phyloP scores from a whole-genome alignment of 2,329 filamentous ascomycete genomes.

The Fusarium pilosicola region DNA sequence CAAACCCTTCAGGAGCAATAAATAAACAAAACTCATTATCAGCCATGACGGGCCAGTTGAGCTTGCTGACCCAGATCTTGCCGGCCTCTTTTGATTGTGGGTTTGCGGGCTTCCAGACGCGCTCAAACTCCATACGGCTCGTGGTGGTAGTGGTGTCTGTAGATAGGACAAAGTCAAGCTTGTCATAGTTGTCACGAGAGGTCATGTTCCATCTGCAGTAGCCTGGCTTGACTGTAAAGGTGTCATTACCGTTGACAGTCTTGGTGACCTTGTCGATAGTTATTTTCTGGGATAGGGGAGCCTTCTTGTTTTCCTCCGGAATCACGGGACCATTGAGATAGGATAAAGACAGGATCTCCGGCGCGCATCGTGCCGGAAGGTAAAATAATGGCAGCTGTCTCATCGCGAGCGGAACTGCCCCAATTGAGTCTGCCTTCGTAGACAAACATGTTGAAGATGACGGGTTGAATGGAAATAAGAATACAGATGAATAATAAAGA shows the following conservation, averaged over 20 bases:
- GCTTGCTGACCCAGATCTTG: conserved; percentile 34
- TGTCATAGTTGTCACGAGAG: conserved; percentile 8
- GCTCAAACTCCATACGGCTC: conserved; percentile 5
- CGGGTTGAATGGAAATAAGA: fast-evolving
- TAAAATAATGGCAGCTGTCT: conserved; percentile 25
- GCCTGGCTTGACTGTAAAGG: conserved; percentile 8
- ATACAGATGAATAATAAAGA: too few relatives aligned
- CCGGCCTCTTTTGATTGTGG: not conserved
- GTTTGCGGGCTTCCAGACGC: conserved; percentile 18
- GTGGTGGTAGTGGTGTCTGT: not conserved
- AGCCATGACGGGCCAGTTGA: conserved; percentile 7
- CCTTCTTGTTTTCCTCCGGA: conserved; percentile 4
- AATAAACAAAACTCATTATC: conserved; percentile 23
- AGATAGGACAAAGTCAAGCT: conserved; percentile 17
- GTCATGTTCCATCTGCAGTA: conserved; percentile 17
- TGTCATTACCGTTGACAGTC: not conserved
- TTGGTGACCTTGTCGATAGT: conserved; percentile 9
- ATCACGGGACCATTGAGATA: conserved; percentile 27
- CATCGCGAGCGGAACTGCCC: conserved; percentile 21
- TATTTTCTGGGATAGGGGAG: conserved; percentile 25
- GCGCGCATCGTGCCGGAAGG: conserved; percentile 21
- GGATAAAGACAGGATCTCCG: conserved; percentile 27
- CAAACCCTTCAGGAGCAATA: conserved; percentile 29
- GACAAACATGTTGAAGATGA: conserved; percentile 8
- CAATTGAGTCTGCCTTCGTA: conserved; percentile 34